Base-by-base conservation (phyloP, 306 rosid species). In the Vigna reflexopilosa region DNA sequence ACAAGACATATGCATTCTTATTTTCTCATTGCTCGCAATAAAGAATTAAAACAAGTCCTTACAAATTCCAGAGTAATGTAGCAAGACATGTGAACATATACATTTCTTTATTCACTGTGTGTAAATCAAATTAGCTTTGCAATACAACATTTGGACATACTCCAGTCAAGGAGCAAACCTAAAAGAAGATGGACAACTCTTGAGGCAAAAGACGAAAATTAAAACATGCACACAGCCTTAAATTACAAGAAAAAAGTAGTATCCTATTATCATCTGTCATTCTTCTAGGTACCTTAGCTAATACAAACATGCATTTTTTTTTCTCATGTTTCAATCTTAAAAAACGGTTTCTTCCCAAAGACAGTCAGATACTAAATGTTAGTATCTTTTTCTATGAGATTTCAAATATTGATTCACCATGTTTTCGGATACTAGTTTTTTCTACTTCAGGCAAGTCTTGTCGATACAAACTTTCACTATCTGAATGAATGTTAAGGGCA, bases 211-310 rank as follows among this genome's bases (percentile, higher is more conserved):
- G 61, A 4, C 26, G 2, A 73, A 13, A 40, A 12, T 3, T 13
- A 72, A 70, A 42, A n/a, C 72, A 38, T 81, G 42, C 36, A 86
- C 85, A 82, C 26, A 24, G 5, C 73, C 80, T 73, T 67, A 81
- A 19, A 32, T 56, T 9, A 22, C 22, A 13, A 62, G 47, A 16
- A 30, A 30, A 30, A 34, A 36, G 52, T 6, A 70, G 38, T 56
- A 57, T 62, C 62, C 74, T 56, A 62, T 38, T 48, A 7, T 73
- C 73, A 56, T 45, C 58, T 48, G 49, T 63, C 15, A 70, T 64
- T 80, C 44, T 52, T 63, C 76, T 40, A 10, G 38, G 3, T 20
- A 22, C 73, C 70, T 57, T 9, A 48, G 9, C 20, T 2, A 42
- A 22, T 17, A 61, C 6, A 7, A 64, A 28, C 83, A 73, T 78